Base-by-base conservation (phyloP, 1,139 yeast genomes). In the Cylindricascospora bacillispora region DNA sequence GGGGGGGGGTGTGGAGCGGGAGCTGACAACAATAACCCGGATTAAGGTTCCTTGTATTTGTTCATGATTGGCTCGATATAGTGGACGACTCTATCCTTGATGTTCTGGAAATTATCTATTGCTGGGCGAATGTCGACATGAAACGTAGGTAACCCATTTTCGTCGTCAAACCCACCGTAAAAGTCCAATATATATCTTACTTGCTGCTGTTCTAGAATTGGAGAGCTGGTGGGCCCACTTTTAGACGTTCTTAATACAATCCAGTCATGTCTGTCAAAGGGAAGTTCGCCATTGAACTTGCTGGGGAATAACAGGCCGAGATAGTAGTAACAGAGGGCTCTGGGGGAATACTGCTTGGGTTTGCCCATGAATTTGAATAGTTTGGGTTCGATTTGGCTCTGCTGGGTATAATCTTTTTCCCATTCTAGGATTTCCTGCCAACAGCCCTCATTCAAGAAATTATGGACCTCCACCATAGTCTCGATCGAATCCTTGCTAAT, bases 191-290 rank as follows among this genome's bases (percentile, higher is more conserved):
- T 93, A 47, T 92, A 92, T 39, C 98, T 69, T 15, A 89, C 73
- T 58, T 72, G 55, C 12, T 25, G 27, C 21, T 59, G 57, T 9
- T 54, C 44, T 18, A 2, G 44, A 46, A 27, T 49, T 50, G 1
- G 49, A 37, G 4, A 48, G 38, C 13, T 29, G 7, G 10, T 7
- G 10, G 21, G 21, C 15, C 24, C 27, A 11, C 20, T 33, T 3
- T 52, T 54, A 27, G 45, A 40, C 39, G 58, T 65, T 44, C 99
- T 67, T 44, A 86, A 64, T 5, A 92, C 94, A 3, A 93, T 81
- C 99, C 99, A 92, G 57, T 92, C 99, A 49, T 92, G 99, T 54
- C 98, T 73, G 56, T 92, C 99, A 49, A 92, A 92, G 5, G 99
- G 99, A 4, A 93, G 82, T 36, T 78, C 78, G 1, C 76, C 60